Base-by-base conservation (phyloP, 768 basidiomycete species). In the Russula sp. region DNA sequence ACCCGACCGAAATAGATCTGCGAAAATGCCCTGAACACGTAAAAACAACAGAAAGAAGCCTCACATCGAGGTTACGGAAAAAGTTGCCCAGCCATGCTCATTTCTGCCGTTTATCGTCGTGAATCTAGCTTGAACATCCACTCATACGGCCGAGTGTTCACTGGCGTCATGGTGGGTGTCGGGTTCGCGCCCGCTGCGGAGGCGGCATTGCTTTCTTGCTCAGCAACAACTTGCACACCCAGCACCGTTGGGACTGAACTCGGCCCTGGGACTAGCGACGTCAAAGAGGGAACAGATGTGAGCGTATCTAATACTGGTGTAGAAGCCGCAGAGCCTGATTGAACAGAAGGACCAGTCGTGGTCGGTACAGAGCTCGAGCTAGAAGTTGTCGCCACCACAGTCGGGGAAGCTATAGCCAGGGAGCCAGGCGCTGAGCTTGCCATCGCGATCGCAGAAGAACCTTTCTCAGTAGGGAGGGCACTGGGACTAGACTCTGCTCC, bases 121-220 rank as follows among this genome's bases (percentile, higher is more conserved):
- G 54, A 51, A 56, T 66, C 62, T 6, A 39, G 58, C 32, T 35
- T 57, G 48, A 68, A 68, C 65, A 66, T 67, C 67, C 67, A 68
- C 58, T 60, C 65, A 56, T 68, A 68, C 9, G 67, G 67, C 50
- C 22, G 58, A 32, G 62, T 68, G 49, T 53, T 66, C 11, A 63
- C 50, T 10, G 65, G 62, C 9, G 67, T 68, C 59, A 68, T 54
- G n/a, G 37, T 39, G 11, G 66, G 66, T 11, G 37, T 51, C 22
- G 31, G 20, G 18, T 27, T 44, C 44, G 56, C 20, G 27, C 10
- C 18, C 10, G 48, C 8, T 8, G 59, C 27, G 16, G 60, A 55
- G 42, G 58, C 27, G 37, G 37, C 4, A 14, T 55, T 20, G 34
- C 56, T 54, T 27, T 56, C 60, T 6, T 34, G 4, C 32, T 57